Conservation (phyloP, 768 basidiomycete genomes). For the Harrya chromipes region DNA sequence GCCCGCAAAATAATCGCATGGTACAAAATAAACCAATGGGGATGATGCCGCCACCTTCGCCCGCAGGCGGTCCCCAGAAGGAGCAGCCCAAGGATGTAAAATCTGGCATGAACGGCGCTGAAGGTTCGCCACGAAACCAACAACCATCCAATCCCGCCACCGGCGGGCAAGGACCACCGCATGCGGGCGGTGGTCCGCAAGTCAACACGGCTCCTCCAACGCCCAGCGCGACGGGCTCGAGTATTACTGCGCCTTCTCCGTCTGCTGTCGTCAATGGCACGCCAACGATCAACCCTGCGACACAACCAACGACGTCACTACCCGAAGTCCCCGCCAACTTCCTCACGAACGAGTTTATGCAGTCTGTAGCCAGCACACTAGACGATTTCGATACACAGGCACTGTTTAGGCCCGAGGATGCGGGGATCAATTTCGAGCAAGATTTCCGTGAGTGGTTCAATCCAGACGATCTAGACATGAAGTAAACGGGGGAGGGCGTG, state of each 20-base stretch:
- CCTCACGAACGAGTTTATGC: slow-evolving; percentile 42
- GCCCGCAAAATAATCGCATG: slow-evolving; percentile 31
- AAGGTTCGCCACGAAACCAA: slow-evolving; percentile 45
- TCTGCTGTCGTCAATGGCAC: slow-evolving; percentile 33
- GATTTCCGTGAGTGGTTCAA: slow-evolving; percentile 80
- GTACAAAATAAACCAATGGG: slow-evolving; percentile 37
- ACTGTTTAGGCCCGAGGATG: slow-evolving; percentile 44
- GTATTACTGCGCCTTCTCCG: slow-evolving; percentile 38
- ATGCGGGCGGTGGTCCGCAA: slow-evolving; percentile 16
- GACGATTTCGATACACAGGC: slow-evolving; percentile 36
- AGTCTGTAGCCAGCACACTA: slow-evolving; percentile 38
- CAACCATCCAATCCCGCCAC: slow-evolving; percentile 28
- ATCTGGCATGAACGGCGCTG: slow-evolving; percentile 27
- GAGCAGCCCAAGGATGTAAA: slow-evolving; percentile 35
- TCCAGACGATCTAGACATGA: slow-evolving; percentile 41
- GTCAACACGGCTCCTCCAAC: slow-evolving; percentile 37
- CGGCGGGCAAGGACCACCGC: slow-evolving; percentile 19
- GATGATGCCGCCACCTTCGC: slow-evolving; percentile 54
- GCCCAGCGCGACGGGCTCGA: slow-evolving; percentile 31
- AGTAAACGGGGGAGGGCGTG: slow-evolving; percentile 7
- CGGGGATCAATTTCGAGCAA: slow-evolving; percentile 60
- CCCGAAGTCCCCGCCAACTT: slow-evolving; percentile 26
- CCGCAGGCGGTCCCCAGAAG: slow-evolving; percentile 35
- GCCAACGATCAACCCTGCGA: slow-evolving; percentile 27
- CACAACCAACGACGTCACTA: slow-evolving; percentile 22